These are phyloP conservation scores for Polyplosphaeria fusca DNA, from an alignment of 495 filamentous ascomycete genomes.

Conservation along the genomic window DNA sequence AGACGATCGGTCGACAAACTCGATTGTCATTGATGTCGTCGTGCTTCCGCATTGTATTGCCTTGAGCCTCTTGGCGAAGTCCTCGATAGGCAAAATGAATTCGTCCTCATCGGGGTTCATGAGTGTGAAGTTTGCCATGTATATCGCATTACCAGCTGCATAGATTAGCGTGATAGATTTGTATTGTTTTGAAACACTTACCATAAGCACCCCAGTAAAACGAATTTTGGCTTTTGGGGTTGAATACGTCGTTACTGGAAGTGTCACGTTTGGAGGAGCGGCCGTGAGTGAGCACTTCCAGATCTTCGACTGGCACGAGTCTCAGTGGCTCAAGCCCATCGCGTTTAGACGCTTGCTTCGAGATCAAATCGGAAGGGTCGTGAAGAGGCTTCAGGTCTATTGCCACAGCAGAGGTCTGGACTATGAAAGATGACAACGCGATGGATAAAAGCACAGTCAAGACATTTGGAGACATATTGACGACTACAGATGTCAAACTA, in stretches of 20 bases:
- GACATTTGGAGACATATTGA: conserved; percentile 12
- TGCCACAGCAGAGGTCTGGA: conserved; percentile 2
- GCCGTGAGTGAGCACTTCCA: conserved; percentile 1
- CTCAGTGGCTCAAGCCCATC: background rate
- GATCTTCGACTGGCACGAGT: conserved; percentile 7
- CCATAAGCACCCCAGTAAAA: conserved; percentile 22
- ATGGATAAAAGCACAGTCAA: background rate
- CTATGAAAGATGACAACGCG: too few species aligned
- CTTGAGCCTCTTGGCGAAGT: conserved; percentile 13
- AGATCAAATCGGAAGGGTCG: background rate
- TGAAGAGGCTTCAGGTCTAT: conserved; percentile 5
- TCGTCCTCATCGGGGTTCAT: conserved; percentile 10
- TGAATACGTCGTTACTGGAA: conserved; percentile 9
- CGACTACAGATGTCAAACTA: too few species aligned
- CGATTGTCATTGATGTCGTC: conserved; percentile 2
- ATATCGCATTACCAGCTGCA: conserved; percentile 16
- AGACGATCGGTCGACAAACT: conserved; percentile 10
- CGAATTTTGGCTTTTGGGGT: background rate
- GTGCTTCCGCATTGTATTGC: conserved; percentile 7
- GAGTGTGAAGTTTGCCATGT: conserved; percentile 19
- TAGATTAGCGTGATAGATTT: too few species aligned
- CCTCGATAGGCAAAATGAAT: conserved; percentile 18
- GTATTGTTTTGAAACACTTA: too few species aligned
- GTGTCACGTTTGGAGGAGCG: conserved; percentile 6
- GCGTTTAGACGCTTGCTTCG: background rate